Evolutionary conservation across 202 grass and related monocot genomes (phyloP).

Genomic region (Eragrostis tef): DNA sequence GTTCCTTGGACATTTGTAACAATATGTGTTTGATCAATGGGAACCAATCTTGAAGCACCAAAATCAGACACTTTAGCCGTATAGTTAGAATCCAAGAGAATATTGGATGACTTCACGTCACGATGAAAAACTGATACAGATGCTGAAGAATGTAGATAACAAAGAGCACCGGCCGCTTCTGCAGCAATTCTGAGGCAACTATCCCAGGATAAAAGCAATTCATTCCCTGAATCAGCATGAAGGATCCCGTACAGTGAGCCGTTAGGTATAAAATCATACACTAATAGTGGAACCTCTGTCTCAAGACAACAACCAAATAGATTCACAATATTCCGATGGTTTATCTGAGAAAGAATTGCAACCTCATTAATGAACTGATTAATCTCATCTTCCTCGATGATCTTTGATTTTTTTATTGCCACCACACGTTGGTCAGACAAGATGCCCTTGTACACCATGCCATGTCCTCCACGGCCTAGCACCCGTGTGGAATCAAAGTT

Average conservation of each 20-base stretch:
- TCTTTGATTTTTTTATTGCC: slow-evolving; percentile 42
- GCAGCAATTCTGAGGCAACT: slow-evolving; percentile 10
- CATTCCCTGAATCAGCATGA: neutral
- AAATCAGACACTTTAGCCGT: slow-evolving; percentile 51
- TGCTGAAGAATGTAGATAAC: slow-evolving; percentile 44
- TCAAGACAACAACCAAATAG: slow-evolving; percentile 51
- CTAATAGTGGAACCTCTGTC: slow-evolving; percentile 42
- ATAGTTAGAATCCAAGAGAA: slow-evolving; percentile 37
- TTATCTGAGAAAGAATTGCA: slow-evolving; percentile 40
- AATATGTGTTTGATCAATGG: slow-evolving; percentile 45
- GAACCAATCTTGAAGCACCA: slow-evolving; percentile 40
- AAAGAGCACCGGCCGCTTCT: slow-evolving; percentile 33
- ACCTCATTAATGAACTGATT: slow-evolving; percentile 43
- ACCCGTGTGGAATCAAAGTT: slow-evolving; percentile 42
- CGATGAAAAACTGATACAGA: slow-evolving; percentile 39
- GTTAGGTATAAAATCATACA: slow-evolving; percentile 47
- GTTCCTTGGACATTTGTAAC: slow-evolving; percentile 47
- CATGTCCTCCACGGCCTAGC: slow-evolving; percentile 33
- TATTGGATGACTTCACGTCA: slow-evolving; percentile 54
- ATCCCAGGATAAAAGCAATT: slow-evolving; percentile 15
- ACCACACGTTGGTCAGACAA: slow-evolving; percentile 46
- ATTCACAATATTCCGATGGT: slow-evolving; percentile 40
- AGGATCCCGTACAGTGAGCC: slow-evolving; percentile 21
- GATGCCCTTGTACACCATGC: slow-evolving; percentile 35
- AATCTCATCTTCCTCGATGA: slow-evolving; percentile 16